These are phyloP conservation scores for Isatis lusitanica DNA, from an alignment of 441 rosid species.

Conservation along the genomic window DNA sequence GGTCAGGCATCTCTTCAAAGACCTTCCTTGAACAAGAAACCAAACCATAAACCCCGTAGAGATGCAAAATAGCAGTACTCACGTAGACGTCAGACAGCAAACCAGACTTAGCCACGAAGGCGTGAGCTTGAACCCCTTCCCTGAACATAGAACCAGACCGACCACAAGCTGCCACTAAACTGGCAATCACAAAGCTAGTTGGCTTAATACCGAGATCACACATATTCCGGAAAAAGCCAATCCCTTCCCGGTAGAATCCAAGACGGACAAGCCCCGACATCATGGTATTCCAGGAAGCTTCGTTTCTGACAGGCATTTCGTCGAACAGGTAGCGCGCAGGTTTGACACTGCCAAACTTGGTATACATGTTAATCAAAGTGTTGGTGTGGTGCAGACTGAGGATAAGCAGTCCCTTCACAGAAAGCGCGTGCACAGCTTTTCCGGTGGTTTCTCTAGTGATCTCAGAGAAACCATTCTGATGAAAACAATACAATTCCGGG, in stretches of 20 bases:
- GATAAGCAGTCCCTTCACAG: conserved; percentile 51
- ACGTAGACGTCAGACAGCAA: conserved; percentile 66
- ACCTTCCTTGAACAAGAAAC: conserved; percentile 53
- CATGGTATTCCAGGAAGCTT: conserved; percentile 81
- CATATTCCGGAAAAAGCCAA: conserved; percentile 51
- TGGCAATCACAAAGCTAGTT: conserved; percentile 64
- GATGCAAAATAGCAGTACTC: conserved; percentile 77
- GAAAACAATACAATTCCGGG: conserved; percentile 63
- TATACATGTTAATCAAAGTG: conserved; percentile 53
- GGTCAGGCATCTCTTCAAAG: conserved; percentile 78
- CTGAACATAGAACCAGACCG: conserved; percentile 56
- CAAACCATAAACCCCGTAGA: conserved; percentile 61
- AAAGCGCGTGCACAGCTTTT: conserved; percentile 75
- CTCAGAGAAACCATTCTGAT: conserved; percentile 78
- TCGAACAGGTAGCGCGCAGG: conserved; percentile 71
- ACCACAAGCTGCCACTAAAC: conserved; percentile 78
- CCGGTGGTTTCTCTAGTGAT: conserved; percentile 53
- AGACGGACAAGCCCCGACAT: conserved; percentile 67
- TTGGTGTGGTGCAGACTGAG: conserved; percentile 50
- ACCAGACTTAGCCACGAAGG: conserved; percentile 57
- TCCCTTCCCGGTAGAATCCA: conserved; percentile 47
- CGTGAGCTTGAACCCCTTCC: conserved; percentile 76
- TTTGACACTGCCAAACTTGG: conserved; percentile 48
- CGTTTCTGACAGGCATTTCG: conserved; percentile 59
- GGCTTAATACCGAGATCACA: conserved; percentile 46